phyloP scores from a whole-genome alignment of 768 basidiomycete species.

The Flagelloscypha sp. region DNA sequence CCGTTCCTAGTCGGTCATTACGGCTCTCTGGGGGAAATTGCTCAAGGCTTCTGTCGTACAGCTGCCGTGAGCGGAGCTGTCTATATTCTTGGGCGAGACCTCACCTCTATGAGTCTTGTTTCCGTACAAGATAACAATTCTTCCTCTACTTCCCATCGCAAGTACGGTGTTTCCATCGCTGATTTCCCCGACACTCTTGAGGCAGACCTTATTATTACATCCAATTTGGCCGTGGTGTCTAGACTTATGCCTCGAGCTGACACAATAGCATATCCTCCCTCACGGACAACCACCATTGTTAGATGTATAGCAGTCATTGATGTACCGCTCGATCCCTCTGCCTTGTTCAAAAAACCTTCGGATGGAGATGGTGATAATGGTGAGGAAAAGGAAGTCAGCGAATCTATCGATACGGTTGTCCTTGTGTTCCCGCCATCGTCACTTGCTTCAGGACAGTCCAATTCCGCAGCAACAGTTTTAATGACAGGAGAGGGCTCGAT shows the following conservation, averaged over 20 bases:
- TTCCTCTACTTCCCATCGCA: conserved; percentile 4
- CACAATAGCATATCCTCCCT: neutral
- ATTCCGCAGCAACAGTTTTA: conserved; percentile 46
- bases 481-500: conserved; percentile 67
- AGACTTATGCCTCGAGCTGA: conserved; percentile 17
- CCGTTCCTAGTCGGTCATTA: conserved; percentile 94
- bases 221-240: conserved; percentile 26
- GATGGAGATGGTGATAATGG: conserved; percentile 16
- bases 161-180: conserved; percentile 43
- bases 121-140: too few relatives aligned
- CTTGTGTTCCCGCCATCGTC: conserved; percentile 70
- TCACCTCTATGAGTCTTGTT: conserved; percentile 26
- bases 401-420: conserved; percentile 51
- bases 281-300: conserved; percentile 20
- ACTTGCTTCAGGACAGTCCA: conserved; percentile 37
- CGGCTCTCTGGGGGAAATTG: conserved; percentile 85
- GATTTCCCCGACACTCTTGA: conserved; percentile 53
- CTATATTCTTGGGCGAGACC: conserved; percentile 58
- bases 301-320: conserved; percentile 47
- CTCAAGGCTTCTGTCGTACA: conserved; percentile 85
- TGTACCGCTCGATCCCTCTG: conserved; percentile 18
- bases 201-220: conserved; percentile 49
- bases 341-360: conserved; percentile 17
- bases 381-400: conserved; percentile 13
- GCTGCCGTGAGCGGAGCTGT: conserved; percentile 74